Conservation (phyloP, 176 grass and related monocot genomes). For the Oryza meridionalis region DNA sequence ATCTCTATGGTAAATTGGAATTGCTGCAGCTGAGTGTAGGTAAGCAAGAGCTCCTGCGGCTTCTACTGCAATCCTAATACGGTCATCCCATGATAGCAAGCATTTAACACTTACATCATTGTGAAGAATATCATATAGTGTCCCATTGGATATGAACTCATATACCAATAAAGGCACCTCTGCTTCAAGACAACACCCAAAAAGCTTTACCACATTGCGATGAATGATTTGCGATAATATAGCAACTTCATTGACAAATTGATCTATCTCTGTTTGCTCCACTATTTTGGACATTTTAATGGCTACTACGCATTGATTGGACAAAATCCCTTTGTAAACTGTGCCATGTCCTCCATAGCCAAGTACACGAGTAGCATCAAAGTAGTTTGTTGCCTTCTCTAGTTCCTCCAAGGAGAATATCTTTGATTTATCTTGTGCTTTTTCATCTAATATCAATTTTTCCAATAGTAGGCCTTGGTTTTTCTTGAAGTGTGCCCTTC, state of each 20-base stretch:
- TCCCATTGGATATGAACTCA: background rate
- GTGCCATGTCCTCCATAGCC: background rate
- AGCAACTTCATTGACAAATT: background rate
- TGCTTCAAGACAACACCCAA: background rate
- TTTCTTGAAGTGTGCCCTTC: background rate
- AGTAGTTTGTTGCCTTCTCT: background rate
- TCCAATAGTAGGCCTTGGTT: background rate
- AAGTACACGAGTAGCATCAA: background rate
- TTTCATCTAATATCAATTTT: background rate
- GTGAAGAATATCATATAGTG: background rate
- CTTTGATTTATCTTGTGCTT: background rate
- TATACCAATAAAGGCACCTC: background rate
- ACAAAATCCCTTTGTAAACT: background rate
- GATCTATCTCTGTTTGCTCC: background rate
- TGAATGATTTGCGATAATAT: background rate
- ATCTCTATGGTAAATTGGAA: background rate
- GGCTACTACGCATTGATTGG: background rate
- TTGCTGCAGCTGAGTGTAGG: background rate
- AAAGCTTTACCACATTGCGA: background rate
- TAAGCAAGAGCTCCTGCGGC: background rate
- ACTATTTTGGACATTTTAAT: background rate
- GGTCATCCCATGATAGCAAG: background rate
- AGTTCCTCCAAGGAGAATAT: background rate
- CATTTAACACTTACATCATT: background rate
- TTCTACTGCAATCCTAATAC: background rate